These are phyloP conservation scores for Phaeosphaeriaceae sp. DNA, from an alignment of 2,329 filamentous ascomycete species.

Conservation along the genomic window DNA sequence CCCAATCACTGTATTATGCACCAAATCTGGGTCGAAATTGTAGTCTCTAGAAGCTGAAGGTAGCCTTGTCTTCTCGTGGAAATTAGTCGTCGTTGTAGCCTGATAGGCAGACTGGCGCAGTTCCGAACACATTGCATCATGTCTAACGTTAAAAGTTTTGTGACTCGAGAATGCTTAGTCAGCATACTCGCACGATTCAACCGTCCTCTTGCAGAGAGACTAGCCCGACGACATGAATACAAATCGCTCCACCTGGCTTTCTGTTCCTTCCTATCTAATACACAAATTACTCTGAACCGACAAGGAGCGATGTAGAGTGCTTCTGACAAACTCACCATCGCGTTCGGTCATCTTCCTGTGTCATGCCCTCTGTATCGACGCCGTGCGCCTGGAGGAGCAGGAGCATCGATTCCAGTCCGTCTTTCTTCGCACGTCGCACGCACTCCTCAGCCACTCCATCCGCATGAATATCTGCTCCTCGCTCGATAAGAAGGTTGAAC, in stretches of 20 bases:
- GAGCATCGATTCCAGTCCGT: conserved; percentile 12
- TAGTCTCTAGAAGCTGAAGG: not conserved
- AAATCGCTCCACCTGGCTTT: too few relatives aligned
- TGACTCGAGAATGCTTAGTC: not conserved
- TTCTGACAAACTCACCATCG: too few relatives aligned
- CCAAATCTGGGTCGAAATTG: too few relatives aligned
- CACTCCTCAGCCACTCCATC: not conserved
- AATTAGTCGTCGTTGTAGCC: conserved; percentile 14
- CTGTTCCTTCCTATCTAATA: too few relatives aligned
- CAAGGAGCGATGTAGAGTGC: too few relatives aligned
- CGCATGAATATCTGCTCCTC: conserved; percentile 1
- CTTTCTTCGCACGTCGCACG: not conserved
- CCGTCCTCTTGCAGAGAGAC: too few relatives aligned
- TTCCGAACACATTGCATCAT: conserved; percentile 46
- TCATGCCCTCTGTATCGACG: too few relatives aligned
- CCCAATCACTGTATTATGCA: too few relatives aligned
- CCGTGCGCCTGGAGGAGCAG: conserved; percentile 7
- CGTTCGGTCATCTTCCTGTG: too few relatives aligned
- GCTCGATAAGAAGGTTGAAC: not conserved
- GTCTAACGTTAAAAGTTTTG: conserved; percentile 4
- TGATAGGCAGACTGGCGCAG: conserved; percentile 22
- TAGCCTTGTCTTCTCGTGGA: not conserved
- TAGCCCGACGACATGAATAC: too few relatives aligned
- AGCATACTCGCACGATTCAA: not conserved
- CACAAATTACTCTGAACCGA: too few relatives aligned